Evolutionary conservation across 2,329 filamentous ascomycete species (phyloP).

Genomic region (Neonectria neomacrospora): DNA sequence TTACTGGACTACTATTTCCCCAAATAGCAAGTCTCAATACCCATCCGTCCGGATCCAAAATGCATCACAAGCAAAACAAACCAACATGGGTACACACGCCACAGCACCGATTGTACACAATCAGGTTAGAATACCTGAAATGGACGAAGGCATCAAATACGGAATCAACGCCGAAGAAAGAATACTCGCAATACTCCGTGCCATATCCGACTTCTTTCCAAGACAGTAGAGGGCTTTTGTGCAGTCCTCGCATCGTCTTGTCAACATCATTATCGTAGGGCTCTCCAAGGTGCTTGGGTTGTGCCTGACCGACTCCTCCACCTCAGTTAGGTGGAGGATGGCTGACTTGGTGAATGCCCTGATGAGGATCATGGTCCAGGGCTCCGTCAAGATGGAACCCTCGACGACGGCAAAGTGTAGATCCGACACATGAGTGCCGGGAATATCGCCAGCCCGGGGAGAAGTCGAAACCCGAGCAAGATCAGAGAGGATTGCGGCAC

Average conservation of each 20-base stretch:
- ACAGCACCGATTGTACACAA: conserved; percentile 27
- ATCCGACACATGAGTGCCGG: conserved; percentile 45
- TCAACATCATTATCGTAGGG: conserved; percentile 40
- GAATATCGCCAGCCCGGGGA: conserved; percentile 42
- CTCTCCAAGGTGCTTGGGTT: conserved; percentile 40
- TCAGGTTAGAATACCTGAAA: conserved; percentile 34
- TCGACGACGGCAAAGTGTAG: conserved; percentile 66
- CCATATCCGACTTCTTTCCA: conserved; percentile 65
- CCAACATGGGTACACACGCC: conserved; percentile 4
- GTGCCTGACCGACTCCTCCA: conserved; percentile 42
- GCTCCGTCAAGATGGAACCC: conserved; percentile 67
- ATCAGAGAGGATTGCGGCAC: conserved; percentile 59
- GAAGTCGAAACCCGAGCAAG: conserved; percentile 59
- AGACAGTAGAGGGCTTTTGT: conserved; percentile 65
- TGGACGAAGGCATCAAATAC: conserved; percentile 38
- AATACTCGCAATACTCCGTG: conserved; percentile 44
- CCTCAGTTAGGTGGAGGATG: conserved; percentile 51
- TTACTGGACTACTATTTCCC: not conserved
- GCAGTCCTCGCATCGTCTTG: conserved; percentile 58
- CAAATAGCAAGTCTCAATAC: conserved; percentile 12
- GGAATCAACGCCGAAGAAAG: conserved; percentile 41
- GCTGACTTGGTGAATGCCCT: conserved; percentile 63
- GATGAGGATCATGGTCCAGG: conserved; percentile 68
- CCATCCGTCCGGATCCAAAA: conserved; percentile 3
- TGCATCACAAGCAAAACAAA: conserved; percentile 1